These are phyloP conservation scores for Starmerella apis DNA, from an alignment of 805 yeast genomes.

Conservation along the genomic window DNA sequence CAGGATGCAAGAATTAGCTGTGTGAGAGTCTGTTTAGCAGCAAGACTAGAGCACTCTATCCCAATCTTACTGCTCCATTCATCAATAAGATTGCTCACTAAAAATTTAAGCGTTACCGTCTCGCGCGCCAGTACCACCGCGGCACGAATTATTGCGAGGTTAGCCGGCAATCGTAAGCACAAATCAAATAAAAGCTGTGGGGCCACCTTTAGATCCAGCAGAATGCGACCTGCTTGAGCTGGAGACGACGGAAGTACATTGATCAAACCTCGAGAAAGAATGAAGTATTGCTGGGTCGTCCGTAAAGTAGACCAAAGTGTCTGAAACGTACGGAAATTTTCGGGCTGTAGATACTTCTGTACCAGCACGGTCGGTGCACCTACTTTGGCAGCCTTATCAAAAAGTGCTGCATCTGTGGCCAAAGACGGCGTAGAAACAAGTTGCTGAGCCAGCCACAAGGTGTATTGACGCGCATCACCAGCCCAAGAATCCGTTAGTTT, in stretches of 20 bases:
- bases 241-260: constrained; percentile 9
- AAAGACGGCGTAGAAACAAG: constrained; percentile 5
- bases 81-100: constrained; percentile 16
- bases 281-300: constrained; percentile 17
- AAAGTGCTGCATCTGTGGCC: constrained; percentile 13
- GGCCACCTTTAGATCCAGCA: constrained; percentile 14
- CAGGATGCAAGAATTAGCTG: constrained; percentile 37
- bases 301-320: constrained; percentile 10
- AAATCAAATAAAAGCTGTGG: constrained; percentile 9
- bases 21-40: constrained; percentile 42
- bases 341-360: constrained; percentile 10
- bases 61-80: constrained; percentile 35
- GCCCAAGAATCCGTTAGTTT: constrained; percentile 16
- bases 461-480: constrained; percentile 18
- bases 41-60: constrained; percentile 36
- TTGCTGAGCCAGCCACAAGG: constrained; percentile 24
- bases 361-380: constrained; percentile 23
- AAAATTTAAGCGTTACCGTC: not conserved
- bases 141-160: constrained; percentile 18
- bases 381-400: constrained; percentile 24
- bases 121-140: constrained; percentile 20
- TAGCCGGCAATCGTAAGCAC: constrained; percentile 4
- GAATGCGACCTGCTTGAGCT: constrained; percentile 16
- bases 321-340: constrained; percentile 1
- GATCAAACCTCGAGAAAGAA: constrained; percentile 15